Conservation (phyloP, 495 filamentous ascomycete genomes). For the Aspergillus saccharolyticus region DNA sequence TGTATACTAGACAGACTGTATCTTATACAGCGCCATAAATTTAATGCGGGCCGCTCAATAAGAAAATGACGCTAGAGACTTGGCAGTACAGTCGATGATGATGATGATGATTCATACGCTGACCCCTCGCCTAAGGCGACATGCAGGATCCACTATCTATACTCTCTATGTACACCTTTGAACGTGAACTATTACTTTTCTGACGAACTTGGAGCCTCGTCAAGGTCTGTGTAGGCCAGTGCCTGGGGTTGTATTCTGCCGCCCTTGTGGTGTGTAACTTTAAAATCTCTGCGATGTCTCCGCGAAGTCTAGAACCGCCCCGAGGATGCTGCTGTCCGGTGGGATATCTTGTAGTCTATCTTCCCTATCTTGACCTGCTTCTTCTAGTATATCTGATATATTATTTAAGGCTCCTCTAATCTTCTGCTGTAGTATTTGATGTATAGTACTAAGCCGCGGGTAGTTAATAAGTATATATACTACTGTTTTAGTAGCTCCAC, state of each 20-base stretch:
- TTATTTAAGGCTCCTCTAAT: conserved; percentile 22
- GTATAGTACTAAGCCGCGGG: conserved; percentile 10
- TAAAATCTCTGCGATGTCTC: background rate
- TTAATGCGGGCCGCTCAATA: too few species aligned
- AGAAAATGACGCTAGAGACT: too few species aligned
- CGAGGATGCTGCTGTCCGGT: background rate
- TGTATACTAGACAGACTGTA: too few species aligned
- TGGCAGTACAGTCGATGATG: too few species aligned
- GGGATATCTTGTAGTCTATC: background rate
- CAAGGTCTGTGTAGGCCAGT: background rate
- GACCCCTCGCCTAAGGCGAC: background rate
- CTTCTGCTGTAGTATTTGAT: conserved; percentile 15
- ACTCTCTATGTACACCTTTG: background rate
- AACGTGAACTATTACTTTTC: background rate
- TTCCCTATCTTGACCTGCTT: background rate
- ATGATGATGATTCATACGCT: background rate
- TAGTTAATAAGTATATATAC: conserved; percentile 7
- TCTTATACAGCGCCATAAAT: too few species aligned
- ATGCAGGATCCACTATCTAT: background rate
- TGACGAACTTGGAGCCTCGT: too few species aligned
- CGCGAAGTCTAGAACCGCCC: background rate
- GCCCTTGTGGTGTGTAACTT: background rate
- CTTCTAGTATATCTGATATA: conserved; percentile 2
- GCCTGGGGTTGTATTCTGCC: background rate
- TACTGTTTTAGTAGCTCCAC: conserved; percentile 6